A percentile compares a stretch with the other conserved stretches of the same genome.
These are phyloP conservation scores for Knufia petricola DNA, from an alignment of 2,329 filamentous ascomycete species.

Conservation along the genomic window DNA sequence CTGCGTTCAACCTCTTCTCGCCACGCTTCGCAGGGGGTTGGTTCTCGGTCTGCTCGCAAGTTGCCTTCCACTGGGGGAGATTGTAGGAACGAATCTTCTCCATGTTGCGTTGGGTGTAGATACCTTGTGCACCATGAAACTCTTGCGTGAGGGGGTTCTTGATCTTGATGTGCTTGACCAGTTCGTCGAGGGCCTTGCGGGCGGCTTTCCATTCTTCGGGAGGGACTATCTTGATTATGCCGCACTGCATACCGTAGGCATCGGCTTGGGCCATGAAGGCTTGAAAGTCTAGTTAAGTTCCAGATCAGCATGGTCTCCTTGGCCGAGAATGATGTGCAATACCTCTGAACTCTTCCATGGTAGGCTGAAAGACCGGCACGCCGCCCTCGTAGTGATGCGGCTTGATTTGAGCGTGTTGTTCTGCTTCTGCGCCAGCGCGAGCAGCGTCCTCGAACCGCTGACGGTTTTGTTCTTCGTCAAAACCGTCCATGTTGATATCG, in stretches of 20 bases:
- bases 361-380: constrained; percentile 88
- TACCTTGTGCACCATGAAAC: constrained; percentile 90
- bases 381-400: constrained; percentile 81
- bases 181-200: constrained; percentile 56
- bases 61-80: constrained; percentile 84
- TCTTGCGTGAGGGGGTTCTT: constrained; percentile 98
- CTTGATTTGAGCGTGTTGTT: constrained; percentile 66
- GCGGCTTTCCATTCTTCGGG: constrained; percentile 66
- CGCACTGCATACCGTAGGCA: constrained; percentile 91
- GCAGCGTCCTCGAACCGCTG: constrained; percentile 23
- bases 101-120: constrained; percentile 94
- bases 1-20: constrained; percentile 31
- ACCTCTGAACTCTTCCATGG: constrained; percentile 60
- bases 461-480: constrained; percentile 22
- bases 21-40: constrained; percentile 88
- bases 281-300: constrained; percentile 63
- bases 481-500: constrained; percentile 12
- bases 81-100: constrained; percentile 95
- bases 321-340: too few relatives aligned
- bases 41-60: constrained; percentile 91
- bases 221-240: constrained; percentile 91
- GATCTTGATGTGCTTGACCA: constrained; percentile 83
- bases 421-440: constrained; percentile 34
- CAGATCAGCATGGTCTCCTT: too few relatives aligned
- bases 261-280: constrained; percentile 85